Evolutionary conservation across 148 eudicot genomes (phyloP).

Genomic region (Cornus kousa): DNA sequence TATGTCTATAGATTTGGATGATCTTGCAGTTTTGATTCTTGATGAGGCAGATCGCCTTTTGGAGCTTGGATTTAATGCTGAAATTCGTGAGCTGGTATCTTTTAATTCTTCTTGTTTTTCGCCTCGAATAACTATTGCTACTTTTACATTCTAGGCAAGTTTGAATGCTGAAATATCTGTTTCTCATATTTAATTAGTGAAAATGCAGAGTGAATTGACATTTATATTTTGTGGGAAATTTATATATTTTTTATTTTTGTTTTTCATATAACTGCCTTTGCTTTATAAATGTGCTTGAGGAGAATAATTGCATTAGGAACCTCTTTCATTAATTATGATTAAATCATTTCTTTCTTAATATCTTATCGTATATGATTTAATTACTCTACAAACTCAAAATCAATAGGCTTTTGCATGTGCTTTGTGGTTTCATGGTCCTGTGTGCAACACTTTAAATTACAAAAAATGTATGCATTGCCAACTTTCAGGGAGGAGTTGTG

Average conservation of each 20-base stretch:
- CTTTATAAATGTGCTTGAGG: background rate
- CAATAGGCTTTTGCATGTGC: background rate
- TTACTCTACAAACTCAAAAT: background rate
- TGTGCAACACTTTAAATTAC: too few relatives aligned
- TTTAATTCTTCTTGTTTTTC: background rate
- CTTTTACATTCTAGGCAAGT: background rate
- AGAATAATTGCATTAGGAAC: background rate
- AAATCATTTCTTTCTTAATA: background rate
- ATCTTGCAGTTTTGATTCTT: slow-evolving; percentile 91
- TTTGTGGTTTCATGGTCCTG: background rate
- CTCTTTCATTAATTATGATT: background rate
- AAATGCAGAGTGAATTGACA: too few relatives aligned
- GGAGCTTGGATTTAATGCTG: slow-evolving; percentile 93
- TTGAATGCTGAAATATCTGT: background rate
- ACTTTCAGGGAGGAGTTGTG: too few relatives aligned
- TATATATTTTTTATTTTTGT: background rate
- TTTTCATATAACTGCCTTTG: background rate
- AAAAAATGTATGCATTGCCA: too few relatives aligned
- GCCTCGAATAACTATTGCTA: background rate
- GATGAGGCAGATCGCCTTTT: slow-evolving; percentile 97
- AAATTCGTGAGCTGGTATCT: slow-evolving; percentile 77
- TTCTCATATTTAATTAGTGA: too few relatives aligned
- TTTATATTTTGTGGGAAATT: background rate
- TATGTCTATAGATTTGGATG: slow-evolving; percentile 89
- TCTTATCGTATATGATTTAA: background rate